phyloP scores from a whole-genome alignment of 73 alveolate species.

The Stentor coeruleus region DNA sequence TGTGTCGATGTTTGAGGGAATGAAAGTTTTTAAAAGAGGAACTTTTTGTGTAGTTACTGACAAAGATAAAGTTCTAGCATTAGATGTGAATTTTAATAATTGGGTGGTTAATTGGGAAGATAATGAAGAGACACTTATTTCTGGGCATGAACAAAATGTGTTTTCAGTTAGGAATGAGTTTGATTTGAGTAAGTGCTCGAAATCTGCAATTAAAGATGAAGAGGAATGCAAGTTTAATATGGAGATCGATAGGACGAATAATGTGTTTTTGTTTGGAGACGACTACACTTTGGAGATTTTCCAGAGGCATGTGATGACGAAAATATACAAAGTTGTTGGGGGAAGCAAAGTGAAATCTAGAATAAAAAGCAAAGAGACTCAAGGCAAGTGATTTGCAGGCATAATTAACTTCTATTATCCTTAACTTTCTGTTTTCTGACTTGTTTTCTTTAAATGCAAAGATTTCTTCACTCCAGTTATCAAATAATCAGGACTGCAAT shows the following conservation, averaged over 20 bases:
- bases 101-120: neutral
- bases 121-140: neutral
- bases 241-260: neutral
- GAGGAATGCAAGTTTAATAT: slow-evolving; percentile 5
- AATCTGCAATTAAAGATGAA: neutral
- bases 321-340: neutral
- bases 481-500: too few relatives aligned
- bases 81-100: neutral
- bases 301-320: slow-evolving; percentile 12
- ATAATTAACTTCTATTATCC: too few relatives aligned
- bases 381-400: too few relatives aligned
- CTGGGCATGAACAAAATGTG: neutral
- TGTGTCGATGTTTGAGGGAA: neutral
- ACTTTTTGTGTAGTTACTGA: slow-evolving; percentile 5
- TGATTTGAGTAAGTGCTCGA: neutral
- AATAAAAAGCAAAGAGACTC: too few relatives aligned
- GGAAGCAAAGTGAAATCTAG: slow-evolving; percentile 7
- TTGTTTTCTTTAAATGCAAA: too few relatives aligned
- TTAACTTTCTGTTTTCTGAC: too few relatives aligned
- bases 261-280: neutral
- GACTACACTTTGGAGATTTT: slow-evolving; percentile 15
- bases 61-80: neutral
- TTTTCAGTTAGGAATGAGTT: neutral
- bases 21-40: neutral
- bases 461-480: too few relatives aligned